Conservation (phyloP, 2,329 filamentous ascomycete species). For the Hirsutella minnesotensis region DNA sequence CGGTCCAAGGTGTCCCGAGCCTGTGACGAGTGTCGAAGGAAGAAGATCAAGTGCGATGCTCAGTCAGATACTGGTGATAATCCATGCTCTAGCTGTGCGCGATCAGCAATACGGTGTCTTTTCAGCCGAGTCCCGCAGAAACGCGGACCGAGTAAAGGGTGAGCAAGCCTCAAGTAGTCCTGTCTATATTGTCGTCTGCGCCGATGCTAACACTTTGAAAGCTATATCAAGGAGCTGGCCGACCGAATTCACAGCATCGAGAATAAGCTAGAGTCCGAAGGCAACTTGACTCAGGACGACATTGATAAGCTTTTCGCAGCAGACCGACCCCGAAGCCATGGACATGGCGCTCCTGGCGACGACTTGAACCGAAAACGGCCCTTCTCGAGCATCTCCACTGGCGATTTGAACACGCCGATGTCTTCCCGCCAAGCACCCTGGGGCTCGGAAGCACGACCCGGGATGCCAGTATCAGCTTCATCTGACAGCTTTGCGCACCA, state of each 20-base stretch:
- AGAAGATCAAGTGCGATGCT: slow-evolving; percentile 85
- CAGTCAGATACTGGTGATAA: slow-evolving; percentile 60
- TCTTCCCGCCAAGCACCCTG: slow-evolving; percentile 31
- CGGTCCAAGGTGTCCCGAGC: slow-evolving; percentile 78
- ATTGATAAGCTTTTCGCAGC: slow-evolving; percentile 29
- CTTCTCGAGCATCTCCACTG: slow-evolving; percentile 33
- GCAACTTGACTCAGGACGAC: slow-evolving; percentile 29
- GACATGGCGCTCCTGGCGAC: slow-evolving; percentile 12
- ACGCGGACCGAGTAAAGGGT: slow-evolving; percentile 81
- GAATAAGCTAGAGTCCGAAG: slow-evolving; percentile 54
- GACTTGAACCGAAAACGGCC: slow-evolving; percentile 31
- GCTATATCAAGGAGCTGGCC: slow-evolving; percentile 84
- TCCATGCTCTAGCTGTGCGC: slow-evolving; percentile 71
- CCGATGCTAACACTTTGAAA: slow-evolving; percentile 17
- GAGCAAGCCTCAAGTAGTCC: slow-evolving; percentile 12
- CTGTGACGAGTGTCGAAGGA: slow-evolving; percentile 79
- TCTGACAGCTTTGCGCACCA: slow-evolving; percentile 17
- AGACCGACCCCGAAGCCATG: slow-evolving; percentile 19
- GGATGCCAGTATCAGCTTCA: slow-evolving; percentile 26
- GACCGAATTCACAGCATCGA: slow-evolving; percentile 76
- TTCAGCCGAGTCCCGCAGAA: slow-evolving; percentile 86
- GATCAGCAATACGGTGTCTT: slow-evolving; percentile 64
- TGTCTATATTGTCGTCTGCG: not conserved
- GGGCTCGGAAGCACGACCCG: slow-evolving; percentile 34
- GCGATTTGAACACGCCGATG: slow-evolving; percentile 27